A percentile compares a stretch with the other conserved stretches of the same genome.
These are phyloP conservation scores for Naumovozyma castellii DNA, from an alignment of 805 yeast species.

Conservation along the genomic window DNA sequence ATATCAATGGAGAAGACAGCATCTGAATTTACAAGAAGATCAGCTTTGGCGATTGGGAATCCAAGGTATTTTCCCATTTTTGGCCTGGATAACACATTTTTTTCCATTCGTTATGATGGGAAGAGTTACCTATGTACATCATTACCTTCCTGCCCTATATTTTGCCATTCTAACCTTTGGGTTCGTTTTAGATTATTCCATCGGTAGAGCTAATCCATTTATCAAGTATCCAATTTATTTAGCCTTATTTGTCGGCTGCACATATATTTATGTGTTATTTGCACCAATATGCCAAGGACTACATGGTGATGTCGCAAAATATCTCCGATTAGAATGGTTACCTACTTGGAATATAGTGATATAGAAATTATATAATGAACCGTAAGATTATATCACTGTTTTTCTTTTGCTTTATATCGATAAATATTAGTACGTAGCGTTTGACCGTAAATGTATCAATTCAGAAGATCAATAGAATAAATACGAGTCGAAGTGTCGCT, in stretches of 20 bases:
- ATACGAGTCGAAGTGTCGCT: conserved; percentile 50
- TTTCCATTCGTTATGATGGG: conserved; percentile 89
- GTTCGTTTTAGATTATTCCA: conserved; percentile 21
- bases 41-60: conserved; percentile 37
- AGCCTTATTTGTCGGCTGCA: conserved; percentile 37
- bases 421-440: too few relatives aligned
- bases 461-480: conserved; percentile 26
- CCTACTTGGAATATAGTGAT: conserved; percentile 44
- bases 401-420: too few relatives aligned
- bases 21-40: conserved; percentile 34
- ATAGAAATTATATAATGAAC: conserved; percentile 7
- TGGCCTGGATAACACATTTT: conserved; percentile 86
- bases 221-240: conserved; percentile 33
- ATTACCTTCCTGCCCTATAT: conserved; percentile 88
- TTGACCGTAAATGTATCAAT: too few relatives aligned
- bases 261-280: conserved; percentile 50
- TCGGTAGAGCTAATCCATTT: conserved; percentile 17
- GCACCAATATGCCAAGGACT: conserved; percentile 76
- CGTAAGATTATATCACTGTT: too few relatives aligned
- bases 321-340: conserved; percentile 43
- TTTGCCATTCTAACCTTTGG: conserved; percentile 73
- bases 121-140: conserved; percentile 94
- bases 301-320: conserved; percentile 45
- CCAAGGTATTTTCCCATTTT: conserved; percentile 75
- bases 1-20: conserved; percentile 64